These are phyloP conservation scores for Ramaria sp. DNA, from an alignment of 768 basidiomycete species.

Conservation along the genomic window DNA sequence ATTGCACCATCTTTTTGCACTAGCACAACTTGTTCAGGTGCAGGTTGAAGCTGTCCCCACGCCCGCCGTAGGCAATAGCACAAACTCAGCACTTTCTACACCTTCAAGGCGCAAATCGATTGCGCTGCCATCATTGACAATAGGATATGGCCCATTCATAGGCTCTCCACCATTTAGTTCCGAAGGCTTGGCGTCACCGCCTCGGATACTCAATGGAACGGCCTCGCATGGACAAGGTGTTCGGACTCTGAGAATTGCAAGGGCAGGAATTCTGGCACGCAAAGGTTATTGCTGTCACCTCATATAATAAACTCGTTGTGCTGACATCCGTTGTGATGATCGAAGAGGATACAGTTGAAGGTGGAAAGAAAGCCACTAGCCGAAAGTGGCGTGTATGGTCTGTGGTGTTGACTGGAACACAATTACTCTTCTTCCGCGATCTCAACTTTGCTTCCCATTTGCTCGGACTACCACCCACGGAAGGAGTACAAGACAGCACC, in stretches of 20 bases:
- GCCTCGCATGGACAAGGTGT: background rate
- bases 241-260: conserved; percentile 53
- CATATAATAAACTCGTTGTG: conserved; percentile 15
- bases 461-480: conserved; percentile 30
- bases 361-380: conserved; percentile 62
- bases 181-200: conserved; percentile 11
- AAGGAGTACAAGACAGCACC: conserved; percentile 24
- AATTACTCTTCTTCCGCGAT: conserved; percentile 85
- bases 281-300: conserved; percentile 32
- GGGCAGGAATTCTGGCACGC: conserved; percentile 69
- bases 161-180: conserved; percentile 16
- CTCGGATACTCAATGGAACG: conserved; percentile 7
- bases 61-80: background rate
- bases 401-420: conserved; percentile 80
- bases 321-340: conserved; percentile 16
- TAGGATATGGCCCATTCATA: conserved; percentile 20
- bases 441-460: conserved; percentile 41
- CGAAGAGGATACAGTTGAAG: conserved; percentile 52
- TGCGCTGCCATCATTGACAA: conserved; percentile 20
- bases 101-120: conserved; percentile 15
- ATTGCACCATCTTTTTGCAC: conserved; percentile 53
- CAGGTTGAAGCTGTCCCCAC: conserved; percentile 16
- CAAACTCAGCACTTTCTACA: conserved; percentile 2
- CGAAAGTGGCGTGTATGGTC: conserved; percentile 87
- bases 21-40: conserved; percentile 49